phyloP scores from a whole-genome alignment of 306 rosid species.

The Sechiopsis laciniata region DNA sequence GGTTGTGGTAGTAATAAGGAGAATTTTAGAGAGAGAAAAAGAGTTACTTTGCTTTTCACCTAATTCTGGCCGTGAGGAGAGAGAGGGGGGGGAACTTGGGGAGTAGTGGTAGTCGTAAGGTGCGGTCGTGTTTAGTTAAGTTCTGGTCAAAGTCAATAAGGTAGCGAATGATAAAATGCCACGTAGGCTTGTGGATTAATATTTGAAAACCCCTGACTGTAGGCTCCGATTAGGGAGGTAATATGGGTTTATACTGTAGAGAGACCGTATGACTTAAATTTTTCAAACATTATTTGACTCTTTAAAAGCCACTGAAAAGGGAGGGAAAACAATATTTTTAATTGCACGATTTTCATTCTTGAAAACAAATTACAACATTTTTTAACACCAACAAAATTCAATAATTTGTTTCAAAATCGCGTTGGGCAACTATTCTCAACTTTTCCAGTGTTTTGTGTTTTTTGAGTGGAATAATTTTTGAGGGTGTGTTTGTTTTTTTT shows the following conservation, averaged over 20 bases:
- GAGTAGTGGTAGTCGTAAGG: background rate
- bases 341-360: no score
- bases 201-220: slow-evolving; percentile 25
- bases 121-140: slow-evolving; percentile 41
- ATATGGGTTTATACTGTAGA: slow-evolving; percentile 7
- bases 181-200: slow-evolving; percentile 22
- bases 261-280: background rate
- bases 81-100: slow-evolving; percentile 14
- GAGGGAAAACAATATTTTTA: no score
- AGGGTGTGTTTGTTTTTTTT: no score
- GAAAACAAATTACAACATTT: no score
- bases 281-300: background rate
- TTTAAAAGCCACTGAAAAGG: background rate
- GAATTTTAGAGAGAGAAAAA: slow-evolving; percentile 23
- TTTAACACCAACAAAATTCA: no score
- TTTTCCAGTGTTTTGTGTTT: no score
- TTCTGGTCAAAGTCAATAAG: slow-evolving; percentile 18
- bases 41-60: slow-evolving; percentile 64
- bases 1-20: slow-evolving; percentile 36
- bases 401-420: no score
- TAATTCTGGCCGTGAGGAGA: slow-evolving; percentile 35
- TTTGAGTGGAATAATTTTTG: no score
- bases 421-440: no score
- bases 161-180: slow-evolving; percentile 26
- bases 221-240: slow-evolving; percentile 20